Evolutionary conservation across 2,329 filamentous ascomycete species (phyloP).

Genomic region (Botrytis galanthina): DNA sequence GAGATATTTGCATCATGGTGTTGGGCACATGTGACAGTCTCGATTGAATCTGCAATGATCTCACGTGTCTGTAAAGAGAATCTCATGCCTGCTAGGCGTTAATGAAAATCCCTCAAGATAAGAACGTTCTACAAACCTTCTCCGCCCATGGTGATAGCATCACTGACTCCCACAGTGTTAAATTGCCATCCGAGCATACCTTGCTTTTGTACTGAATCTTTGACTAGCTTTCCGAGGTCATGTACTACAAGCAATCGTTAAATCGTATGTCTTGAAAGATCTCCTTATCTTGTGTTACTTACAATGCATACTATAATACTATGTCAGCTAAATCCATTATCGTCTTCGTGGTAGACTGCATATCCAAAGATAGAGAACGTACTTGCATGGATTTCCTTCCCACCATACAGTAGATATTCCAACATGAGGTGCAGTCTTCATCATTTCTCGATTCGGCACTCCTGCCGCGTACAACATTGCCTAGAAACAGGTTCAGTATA

Average conservation of each 20-base stretch:
- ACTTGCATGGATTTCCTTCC: conserved; percentile 97
- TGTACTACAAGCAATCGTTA: conserved; percentile 55
- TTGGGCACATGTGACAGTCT: conserved; percentile 84
- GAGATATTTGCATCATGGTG: conserved; percentile 91
- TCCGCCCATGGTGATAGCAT: conserved; percentile 81
- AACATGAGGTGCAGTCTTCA: conserved; percentile 89
- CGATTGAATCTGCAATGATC: conserved; percentile 90
- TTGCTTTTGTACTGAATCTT: conserved; percentile 74
- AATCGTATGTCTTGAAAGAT: not conserved
- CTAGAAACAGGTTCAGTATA: conserved; percentile 43
- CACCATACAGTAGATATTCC: conserved; percentile 93
- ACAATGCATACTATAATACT: conserved; percentile 48
- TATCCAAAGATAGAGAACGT: conserved; percentile 41
- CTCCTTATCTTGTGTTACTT: conserved; percentile 16
- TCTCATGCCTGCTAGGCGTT: conserved; percentile 68
- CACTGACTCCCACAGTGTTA: conserved; percentile 59
- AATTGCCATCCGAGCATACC: conserved; percentile 73
- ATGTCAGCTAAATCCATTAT: conserved; percentile 21
- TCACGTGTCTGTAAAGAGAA: conserved; percentile 89
- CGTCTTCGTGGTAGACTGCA: conserved; percentile 14
- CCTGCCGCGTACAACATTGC: conserved; percentile 95
- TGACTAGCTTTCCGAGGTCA: conserved; percentile 84
- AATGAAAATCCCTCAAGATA: conserved; percentile 23
- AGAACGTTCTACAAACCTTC: conserved; percentile 58
- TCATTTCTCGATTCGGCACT: conserved; percentile 75